Conservation (phyloP, 352 stramenopile genomes). For the Phytophthora tentaculata region DNA sequence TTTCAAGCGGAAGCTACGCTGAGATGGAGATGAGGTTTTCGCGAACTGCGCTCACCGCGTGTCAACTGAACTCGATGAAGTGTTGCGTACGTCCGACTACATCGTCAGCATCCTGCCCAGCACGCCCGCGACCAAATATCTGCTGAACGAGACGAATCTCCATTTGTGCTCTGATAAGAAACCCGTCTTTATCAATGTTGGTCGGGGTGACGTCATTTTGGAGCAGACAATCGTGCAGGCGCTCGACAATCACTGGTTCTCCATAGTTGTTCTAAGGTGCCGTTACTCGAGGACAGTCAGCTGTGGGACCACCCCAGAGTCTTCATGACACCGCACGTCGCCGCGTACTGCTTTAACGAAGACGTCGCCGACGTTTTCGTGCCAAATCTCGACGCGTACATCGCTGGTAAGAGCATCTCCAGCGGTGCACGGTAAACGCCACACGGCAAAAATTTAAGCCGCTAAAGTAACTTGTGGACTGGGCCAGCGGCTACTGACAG, state of each 20-base stretch:
- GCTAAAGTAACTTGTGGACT: slow-evolving; percentile 36
- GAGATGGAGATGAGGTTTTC: slow-evolving; percentile 19
- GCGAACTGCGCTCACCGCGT: slow-evolving; percentile 41
- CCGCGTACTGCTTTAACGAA: slow-evolving; percentile 68
- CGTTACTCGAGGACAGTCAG: slow-evolving; percentile 42
- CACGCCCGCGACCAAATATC: slow-evolving; percentile 67
- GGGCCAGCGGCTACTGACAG: slow-evolving; percentile 35
- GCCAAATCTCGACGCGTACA: slow-evolving; percentile 46
- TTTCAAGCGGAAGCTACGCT: slow-evolving; percentile 62
- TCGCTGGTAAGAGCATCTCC: no score
- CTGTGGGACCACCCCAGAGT: slow-evolving; percentile 72
- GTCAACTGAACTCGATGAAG: slow-evolving; percentile 52
- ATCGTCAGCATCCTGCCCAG: slow-evolving; percentile 87
- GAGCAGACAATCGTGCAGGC: slow-evolving; percentile 59
- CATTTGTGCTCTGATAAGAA: slow-evolving; percentile 52
- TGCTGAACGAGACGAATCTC: slow-evolving; percentile 64
- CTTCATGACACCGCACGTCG: slow-evolving; percentile 79
- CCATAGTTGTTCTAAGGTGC: slow-evolving; percentile 53
- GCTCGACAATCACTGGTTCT: slow-evolving; percentile 69
- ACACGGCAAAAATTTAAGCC: no score
- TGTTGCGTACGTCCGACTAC: slow-evolving; percentile 68
- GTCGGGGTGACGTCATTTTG: slow-evolving; percentile 80
- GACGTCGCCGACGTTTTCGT: slow-evolving; percentile 80
- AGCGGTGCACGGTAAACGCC: no score
- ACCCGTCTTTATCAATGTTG: slow-evolving; percentile 90